phyloP scores from a whole-genome alignment of 495 filamentous ascomycete species.

The Penicillium lividum region DNA sequence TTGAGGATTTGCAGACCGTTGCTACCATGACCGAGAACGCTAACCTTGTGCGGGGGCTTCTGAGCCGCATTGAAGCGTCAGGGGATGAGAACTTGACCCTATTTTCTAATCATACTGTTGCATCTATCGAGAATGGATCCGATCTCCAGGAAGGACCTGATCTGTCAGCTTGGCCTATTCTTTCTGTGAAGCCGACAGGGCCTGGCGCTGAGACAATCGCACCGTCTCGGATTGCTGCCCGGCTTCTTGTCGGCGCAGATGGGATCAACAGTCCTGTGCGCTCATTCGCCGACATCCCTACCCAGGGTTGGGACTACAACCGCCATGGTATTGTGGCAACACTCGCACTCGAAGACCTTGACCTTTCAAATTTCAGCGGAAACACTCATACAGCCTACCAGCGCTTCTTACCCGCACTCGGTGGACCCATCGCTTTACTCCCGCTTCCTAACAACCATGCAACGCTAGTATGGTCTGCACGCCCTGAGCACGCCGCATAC shows the following conservation, averaged over 20 bases:
- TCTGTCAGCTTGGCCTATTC: slow-evolving; percentile 82
- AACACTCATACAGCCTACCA: slow-evolving; percentile 81
- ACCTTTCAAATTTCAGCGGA: slow-evolving; percentile 25
- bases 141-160: slow-evolving; percentile 63
- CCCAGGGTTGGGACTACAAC: slow-evolving; percentile 89
- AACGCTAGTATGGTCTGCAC: slow-evolving; percentile 92
- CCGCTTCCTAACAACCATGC: slow-evolving; percentile 81
- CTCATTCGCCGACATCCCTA: slow-evolving; percentile 80
- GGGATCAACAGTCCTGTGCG: slow-evolving; percentile 93
- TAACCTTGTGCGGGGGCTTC: slow-evolving; percentile 77
- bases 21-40: slow-evolving; percentile 97
- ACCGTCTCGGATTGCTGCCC: slow-evolving; percentile 62
- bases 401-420: slow-evolving; percentile 80
- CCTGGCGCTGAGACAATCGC: slow-evolving; percentile 33
- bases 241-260: slow-evolving; percentile 90
- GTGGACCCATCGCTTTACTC: slow-evolving; percentile 84
- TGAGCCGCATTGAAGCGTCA: slow-evolving; percentile 68
- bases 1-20: slow-evolving; percentile 60
- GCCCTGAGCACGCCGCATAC: slow-evolving; percentile 69
- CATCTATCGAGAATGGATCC: slow-evolving; percentile 72
- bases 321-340: slow-evolving; percentile 91
- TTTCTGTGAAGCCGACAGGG: slow-evolving; percentile 58
- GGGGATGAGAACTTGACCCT: slow-evolving; percentile 60
- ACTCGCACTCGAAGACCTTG: slow-evolving; percentile 62
- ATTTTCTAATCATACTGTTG: slow-evolving; percentile 74